phyloP scores from a whole-genome alignment of 768 basidiomycete genomes.

The Auricularia auricula-judae region DNA sequence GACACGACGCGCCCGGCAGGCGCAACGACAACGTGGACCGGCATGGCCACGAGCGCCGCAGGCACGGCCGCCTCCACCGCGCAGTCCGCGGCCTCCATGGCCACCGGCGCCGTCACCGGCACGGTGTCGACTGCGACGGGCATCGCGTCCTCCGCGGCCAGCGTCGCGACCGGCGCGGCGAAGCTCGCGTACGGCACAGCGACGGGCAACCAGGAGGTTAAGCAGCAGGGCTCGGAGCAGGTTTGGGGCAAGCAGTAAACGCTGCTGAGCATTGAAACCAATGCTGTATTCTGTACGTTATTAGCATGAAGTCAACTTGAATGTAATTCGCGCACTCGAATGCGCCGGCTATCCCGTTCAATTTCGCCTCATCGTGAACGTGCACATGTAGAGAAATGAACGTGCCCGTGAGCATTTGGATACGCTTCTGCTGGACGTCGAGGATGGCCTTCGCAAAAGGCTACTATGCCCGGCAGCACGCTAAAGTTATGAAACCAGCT shows the following conservation, averaged over 20 bases:
- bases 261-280: neutral
- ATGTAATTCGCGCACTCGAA: too few relatives aligned
- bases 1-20: constrained; percentile 18
- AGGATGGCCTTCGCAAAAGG: too few relatives aligned
- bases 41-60: neutral
- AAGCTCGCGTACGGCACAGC: constrained; percentile 27
- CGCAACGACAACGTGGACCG: neutral
- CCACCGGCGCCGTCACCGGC: constrained; percentile 3
- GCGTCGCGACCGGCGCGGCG: constrained; percentile 23
- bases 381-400: too few relatives aligned
- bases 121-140: constrained; percentile 9
- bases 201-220: constrained; percentile 25
- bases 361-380: too few relatives aligned
- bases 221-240: constrained; percentile 23
- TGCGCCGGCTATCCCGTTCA: too few relatives aligned
- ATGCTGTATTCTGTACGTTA: too few relatives aligned
- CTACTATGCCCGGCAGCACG: too few relatives aligned
- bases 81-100: neutral
- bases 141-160: constrained; percentile 15
- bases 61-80: neutral
- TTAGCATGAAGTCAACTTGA: too few relatives aligned
- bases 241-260: constrained; percentile 13
- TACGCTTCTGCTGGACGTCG: too few relatives aligned
- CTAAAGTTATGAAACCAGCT: too few relatives aligned
- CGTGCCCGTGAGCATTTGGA: too few relatives aligned